A percentile compares a stretch with the other conserved stretches of the same genome.
Conservation (phyloP, 306 rosid species). For the Cicer bijugum region DNA sequence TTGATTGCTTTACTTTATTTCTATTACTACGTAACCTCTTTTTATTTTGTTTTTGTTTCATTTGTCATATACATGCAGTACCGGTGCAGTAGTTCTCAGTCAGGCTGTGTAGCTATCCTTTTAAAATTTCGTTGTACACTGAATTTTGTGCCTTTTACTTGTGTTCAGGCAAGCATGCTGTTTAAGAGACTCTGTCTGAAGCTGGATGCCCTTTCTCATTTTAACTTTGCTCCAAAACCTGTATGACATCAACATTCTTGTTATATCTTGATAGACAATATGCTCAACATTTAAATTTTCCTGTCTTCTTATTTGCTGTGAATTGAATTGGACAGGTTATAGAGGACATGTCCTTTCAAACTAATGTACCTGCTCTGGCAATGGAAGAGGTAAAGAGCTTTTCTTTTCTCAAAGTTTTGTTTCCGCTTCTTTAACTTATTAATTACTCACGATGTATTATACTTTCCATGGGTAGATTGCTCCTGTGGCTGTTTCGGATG, state of each 20-base stretch:
- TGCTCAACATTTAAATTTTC: conserved; percentile 4
- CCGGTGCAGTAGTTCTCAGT: conserved; percentile 13
- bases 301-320: conserved; percentile 32
- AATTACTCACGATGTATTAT: conserved; percentile 40
- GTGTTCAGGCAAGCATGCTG: conserved; percentile 75
- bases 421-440: conserved; percentile 15
- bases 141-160: conserved; percentile 41
- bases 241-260: conserved; percentile 54
- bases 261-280: conserved; percentile 15
- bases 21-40: conserved; percentile 23
- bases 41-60: conserved; percentile 13
- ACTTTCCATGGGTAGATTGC: conserved; percentile 73
- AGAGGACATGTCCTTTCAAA: conserved; percentile 83
- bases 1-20: conserved; percentile 25
- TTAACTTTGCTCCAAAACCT: conserved; percentile 91
- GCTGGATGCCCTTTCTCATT: conserved; percentile 96
- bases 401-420: conserved; percentile 11
- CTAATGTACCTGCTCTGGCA: conserved; percentile 90
- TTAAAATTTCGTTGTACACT: conserved; percentile 33
- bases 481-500: conserved; percentile 94
- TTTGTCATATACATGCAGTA: conserved; percentile 23
- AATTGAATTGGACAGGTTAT: conserved; percentile 65
- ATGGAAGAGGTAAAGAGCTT: conserved; percentile 88
- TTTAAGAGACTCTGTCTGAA: conserved; percentile 77
- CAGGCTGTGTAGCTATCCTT: conserved; percentile 23